These are phyloP conservation scores for Aquanectria penicillioides DNA, from an alignment of 2,329 filamentous ascomycete species.

Conservation along the genomic window DNA sequence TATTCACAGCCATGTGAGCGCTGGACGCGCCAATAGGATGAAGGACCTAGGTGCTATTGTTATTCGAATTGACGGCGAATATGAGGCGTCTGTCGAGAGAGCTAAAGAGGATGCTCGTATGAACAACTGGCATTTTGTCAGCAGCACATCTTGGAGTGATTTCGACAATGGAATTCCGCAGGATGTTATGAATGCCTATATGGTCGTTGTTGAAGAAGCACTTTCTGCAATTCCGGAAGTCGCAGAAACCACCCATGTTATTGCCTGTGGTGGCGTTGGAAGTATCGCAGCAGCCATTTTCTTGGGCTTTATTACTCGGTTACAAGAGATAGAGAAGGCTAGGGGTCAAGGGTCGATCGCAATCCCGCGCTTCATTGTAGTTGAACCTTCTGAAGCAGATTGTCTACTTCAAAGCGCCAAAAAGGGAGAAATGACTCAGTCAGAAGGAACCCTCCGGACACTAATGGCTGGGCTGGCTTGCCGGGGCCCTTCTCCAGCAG, in stretches of 20 bases:
- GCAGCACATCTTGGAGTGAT: slow-evolving; percentile 25
- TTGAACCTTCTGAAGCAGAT: slow-evolving; percentile 27
- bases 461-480: slow-evolving; percentile 29
- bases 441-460: slow-evolving; percentile 10
- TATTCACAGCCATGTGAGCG: slow-evolving; percentile 26
- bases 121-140: slow-evolving; percentile 30
- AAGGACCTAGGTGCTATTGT: slow-evolving; percentile 24
- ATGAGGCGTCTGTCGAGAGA: slow-evolving; percentile 18
- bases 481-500: slow-evolving; percentile 23
- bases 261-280: slow-evolving; percentile 27
- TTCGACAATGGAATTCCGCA: slow-evolving; percentile 20
- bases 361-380: slow-evolving; percentile 19
- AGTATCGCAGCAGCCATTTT: slow-evolving; percentile 27
- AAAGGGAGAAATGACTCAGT: slow-evolving; percentile 8
- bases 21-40: slow-evolving; percentile 13
- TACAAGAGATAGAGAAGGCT: background rate
- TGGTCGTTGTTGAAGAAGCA: slow-evolving; percentile 26
- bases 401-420: slow-evolving; percentile 25
- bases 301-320: slow-evolving; percentile 10
- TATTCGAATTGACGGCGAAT: slow-evolving; percentile 25
- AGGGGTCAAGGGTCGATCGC: background rate
- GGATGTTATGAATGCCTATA: slow-evolving; percentile 32
- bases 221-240: background rate
- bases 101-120: slow-evolving; percentile 28
- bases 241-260: slow-evolving; percentile 22